Percentiles rank a stretch among this genome's conserved stretches.
Conservation (phyloP, 2,329 filamentous ascomycete species). For the Chrysosporium queenslandicum region DNA sequence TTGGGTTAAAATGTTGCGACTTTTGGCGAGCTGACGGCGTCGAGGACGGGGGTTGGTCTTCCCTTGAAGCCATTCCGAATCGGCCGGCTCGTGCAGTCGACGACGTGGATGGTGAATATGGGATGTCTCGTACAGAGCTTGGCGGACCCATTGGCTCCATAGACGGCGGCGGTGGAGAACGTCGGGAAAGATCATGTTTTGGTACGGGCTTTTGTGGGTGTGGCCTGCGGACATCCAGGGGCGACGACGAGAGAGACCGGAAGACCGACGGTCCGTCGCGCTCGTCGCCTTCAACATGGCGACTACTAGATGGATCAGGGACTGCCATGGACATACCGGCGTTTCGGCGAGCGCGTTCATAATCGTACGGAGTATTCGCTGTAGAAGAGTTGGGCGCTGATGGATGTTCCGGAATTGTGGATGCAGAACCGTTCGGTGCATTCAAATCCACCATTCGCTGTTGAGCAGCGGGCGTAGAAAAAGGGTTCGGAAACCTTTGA, state of each 20-base stretch:
- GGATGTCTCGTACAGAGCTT: constrained; percentile 15
- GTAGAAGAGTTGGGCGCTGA: constrained; percentile 36
- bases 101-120: constrained; percentile 26
- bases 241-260: constrained; percentile 32
- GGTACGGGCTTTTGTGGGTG: constrained; percentile 19
- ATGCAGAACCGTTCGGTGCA: constrained; percentile 38
- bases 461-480: constrained; percentile 37
- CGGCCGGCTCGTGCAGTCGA: constrained; percentile 28
- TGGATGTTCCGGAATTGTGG: constrained; percentile 37
- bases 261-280: constrained; percentile 28
- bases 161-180: constrained; percentile 18
- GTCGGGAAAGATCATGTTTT: constrained; percentile 20
- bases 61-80: constrained; percentile 25
- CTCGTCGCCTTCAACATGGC: constrained; percentile 27
- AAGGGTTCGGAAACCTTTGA: constrained; percentile 27
- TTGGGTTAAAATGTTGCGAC: not conserved
- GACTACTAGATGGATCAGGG: constrained; percentile 20
- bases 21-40: constrained; percentile 20
- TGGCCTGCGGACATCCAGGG: constrained; percentile 32
- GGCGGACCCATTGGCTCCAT: constrained; percentile 15
- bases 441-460: constrained; percentile 36
- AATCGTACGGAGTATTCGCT: constrained; percentile 36
- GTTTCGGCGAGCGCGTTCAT: constrained; percentile 27
- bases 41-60: constrained; percentile 23
- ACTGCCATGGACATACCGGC: constrained; percentile 12